Evolutionary conservation across 2,329 filamentous ascomycete genomes (phyloP), one percentile per base, ranked within the genome.

Genomic region (Calonectria multiphialidica): DNA sequence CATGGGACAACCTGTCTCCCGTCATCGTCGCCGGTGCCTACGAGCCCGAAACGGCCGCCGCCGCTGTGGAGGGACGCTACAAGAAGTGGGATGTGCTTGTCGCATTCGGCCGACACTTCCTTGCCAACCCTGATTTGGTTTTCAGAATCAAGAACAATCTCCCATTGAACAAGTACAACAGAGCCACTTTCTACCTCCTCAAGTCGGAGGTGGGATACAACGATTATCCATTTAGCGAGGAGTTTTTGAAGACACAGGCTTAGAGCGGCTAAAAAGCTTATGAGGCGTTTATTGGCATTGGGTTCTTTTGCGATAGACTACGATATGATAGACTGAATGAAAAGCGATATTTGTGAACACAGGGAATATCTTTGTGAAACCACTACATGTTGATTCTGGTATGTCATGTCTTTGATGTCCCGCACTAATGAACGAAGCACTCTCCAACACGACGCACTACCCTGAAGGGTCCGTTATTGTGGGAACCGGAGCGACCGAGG

Each of bases 41-140:
- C 33, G 23, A 55, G 5, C 75, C 79, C 0, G 57, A 72, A 0
- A 75, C 67, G 0, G 80, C 80, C 0, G 72, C 45, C 0, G 66
- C 70, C 2, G 75, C 75, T 1, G 63, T 81, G 0, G 80, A 82
- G 0, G 73, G 73, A 1, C 73, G 76, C 15, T 82, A 82, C 50
- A 71, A 69, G 53, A 77, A 80, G 47, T 81, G 77, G 76, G 75
- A 82, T 25, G 76, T 82, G 23, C 66, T 82, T 2, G 66, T 81
- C n/a, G 80, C 74, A 2, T 81, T 81, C n/a, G 80, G 80, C 0
- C 74, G 80, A 18, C 72, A 70, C 8, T 81, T 81, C 28, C 67
- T 81, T 18, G 70, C 80, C 3, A 82, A 81, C 33, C 80, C 80
- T 0, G 80, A 81, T 16, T 65, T 81, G 10, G 80, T 81, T 1